phyloP scores from a whole-genome alignment of 1,284 basidiomycete species.

The Rhodotorula sp. region DNA sequence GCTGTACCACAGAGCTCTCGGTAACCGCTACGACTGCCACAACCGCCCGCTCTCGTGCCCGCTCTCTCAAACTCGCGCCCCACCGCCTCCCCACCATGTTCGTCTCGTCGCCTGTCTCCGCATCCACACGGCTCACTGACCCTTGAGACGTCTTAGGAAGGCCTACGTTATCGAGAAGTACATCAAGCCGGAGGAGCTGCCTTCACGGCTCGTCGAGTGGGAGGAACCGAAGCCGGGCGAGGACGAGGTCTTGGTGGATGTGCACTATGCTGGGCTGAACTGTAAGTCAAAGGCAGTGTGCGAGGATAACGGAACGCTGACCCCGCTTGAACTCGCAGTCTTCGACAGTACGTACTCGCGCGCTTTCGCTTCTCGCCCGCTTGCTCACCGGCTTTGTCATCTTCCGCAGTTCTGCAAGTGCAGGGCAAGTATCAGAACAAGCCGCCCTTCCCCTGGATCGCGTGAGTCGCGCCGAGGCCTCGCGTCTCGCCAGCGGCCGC shows the following conservation, averaged over 20 bases:
- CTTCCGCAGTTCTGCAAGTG: slow-evolving; percentile 1
- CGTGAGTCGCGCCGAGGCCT: slow-evolving; percentile 56
- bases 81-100: neutral
- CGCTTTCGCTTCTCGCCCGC: neutral
- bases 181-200: slow-evolving; percentile 57
- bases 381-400: neutral
- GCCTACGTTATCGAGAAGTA: slow-evolving; percentile 72
- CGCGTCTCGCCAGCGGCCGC: too few species aligned
- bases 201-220: slow-evolving; percentile 58
- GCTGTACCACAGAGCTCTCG: neutral
- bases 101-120: neutral
- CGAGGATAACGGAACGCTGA: neutral
- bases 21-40: neutral
- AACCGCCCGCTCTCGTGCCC: neutral
- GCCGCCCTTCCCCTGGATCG: slow-evolving; percentile 75
- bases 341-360: slow-evolving; percentile 56
- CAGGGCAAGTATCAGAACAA: slow-evolving; percentile 78
- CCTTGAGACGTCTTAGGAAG: slow-evolving; percentile 58
- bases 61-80: neutral
- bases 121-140: neutral
- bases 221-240: slow-evolving; percentile 60
- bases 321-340: slow-evolving; percentile 46
- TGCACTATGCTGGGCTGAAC: slow-evolving; percentile 66
- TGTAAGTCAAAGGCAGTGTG: neutral
- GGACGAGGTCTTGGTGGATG: slow-evolving; percentile 73